A percentile compares a stretch with the other conserved stretches of the same genome.
phyloP scores from a whole-genome alignment of 768 basidiomycete species.

The Favolaschia claudopus region DNA sequence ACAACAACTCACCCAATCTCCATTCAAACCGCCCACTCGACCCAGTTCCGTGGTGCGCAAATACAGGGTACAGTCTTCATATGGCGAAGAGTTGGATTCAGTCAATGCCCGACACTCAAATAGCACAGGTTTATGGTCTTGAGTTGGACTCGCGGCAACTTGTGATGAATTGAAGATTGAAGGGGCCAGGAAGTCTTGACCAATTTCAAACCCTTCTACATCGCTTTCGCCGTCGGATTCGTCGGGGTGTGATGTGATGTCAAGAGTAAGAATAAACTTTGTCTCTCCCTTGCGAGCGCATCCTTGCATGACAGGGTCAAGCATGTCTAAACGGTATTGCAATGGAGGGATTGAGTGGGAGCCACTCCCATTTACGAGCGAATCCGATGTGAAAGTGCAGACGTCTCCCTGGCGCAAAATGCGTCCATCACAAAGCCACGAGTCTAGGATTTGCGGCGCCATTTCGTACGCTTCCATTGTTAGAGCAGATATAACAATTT shows the following conservation, averaged over 20 bases:
- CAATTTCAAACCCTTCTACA: constrained; percentile 68
- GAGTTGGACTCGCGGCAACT: constrained; percentile 14
- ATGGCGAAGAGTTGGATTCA: constrained; percentile 37
- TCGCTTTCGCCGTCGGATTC: constrained; percentile 29
- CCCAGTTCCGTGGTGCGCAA: constrained; percentile 69
- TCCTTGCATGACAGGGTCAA: constrained; percentile 82
- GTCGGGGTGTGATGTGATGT: constrained; percentile 19
- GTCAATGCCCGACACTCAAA: constrained; percentile 39
- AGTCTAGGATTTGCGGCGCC: constrained; percentile 48
- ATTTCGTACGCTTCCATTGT: constrained; percentile 56
- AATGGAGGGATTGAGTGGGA: constrained; percentile 30
- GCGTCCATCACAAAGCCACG: constrained; percentile 48
- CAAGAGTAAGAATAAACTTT: constrained; percentile 56
- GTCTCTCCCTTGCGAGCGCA: constrained; percentile 56
- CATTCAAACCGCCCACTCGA: constrained; percentile 69
- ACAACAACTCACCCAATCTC: constrained; percentile 73
- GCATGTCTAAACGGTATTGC: constrained; percentile 61
- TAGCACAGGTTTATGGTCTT: constrained; percentile 19
- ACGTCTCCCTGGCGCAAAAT: constrained; percentile 63
- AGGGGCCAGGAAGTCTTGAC: constrained; percentile 72
- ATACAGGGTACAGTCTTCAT: constrained; percentile 67
- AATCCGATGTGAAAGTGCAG: constrained; percentile 36
- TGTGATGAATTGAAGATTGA: constrained; percentile 45
- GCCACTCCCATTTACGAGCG: constrained; percentile 23
- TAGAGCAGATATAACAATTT: constrained; percentile 60